Percentiles rank a stretch among this genome's conserved stretches.
phyloP scores from a whole-genome alignment of 306 rosid species.

The Sicyos edulis region DNA sequence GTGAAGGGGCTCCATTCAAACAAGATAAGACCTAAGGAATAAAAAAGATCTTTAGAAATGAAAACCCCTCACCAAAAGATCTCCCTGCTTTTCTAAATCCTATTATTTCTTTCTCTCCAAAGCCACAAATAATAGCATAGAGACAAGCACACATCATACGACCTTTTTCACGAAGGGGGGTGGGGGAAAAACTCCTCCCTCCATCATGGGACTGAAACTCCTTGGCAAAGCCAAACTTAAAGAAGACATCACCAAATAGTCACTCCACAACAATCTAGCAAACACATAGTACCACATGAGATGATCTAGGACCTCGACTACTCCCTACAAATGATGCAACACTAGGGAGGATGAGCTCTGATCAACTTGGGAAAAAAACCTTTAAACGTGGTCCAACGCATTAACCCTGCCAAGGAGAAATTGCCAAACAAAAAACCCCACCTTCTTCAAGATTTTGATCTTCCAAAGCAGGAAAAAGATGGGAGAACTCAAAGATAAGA shows the following conservation, averaged over 20 bases:
- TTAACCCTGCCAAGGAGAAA: not conserved
- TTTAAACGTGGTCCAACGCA: not conserved
- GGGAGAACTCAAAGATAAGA: not conserved
- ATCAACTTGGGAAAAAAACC: not conserved
- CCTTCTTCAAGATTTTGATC: not conserved
- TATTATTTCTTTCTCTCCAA: not conserved
- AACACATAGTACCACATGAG: not conserved
- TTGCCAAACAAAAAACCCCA: not conserved
- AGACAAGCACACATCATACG: not conserved
- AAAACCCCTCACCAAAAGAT: not conserved
- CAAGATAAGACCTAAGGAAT: not conserved
- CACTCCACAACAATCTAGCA: not conserved
- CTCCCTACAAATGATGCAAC: not conserved
- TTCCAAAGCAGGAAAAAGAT: not conserved
- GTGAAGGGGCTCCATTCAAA: not conserved
- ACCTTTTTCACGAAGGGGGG: not conserved
- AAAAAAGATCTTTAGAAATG: not conserved
- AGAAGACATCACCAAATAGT: not conserved
- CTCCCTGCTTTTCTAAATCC: not conserved
- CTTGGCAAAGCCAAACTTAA: not conserved
- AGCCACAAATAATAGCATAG: not conserved
- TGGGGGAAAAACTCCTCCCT: not conserved
- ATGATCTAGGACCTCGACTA: not conserved
- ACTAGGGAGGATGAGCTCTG: too few relatives aligned
- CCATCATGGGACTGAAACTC: not conserved